Base-by-base conservation (phyloP, 1,139 yeast species). In the Lizanozyma gosingica region DNA sequence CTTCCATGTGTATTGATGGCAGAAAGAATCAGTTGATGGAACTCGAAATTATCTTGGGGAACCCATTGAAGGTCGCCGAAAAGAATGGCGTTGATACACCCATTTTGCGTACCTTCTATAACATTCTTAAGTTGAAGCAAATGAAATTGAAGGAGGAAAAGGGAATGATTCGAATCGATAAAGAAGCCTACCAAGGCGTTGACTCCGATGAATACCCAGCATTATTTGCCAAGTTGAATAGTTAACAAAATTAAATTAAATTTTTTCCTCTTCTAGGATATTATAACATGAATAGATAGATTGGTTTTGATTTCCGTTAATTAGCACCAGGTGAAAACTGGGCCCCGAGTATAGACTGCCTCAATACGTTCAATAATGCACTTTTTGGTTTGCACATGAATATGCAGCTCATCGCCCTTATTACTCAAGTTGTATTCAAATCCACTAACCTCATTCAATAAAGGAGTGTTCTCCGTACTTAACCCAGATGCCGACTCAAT, bases 1-100 rank as follows among this genome's bases (percentile, higher is more conserved):
- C 92, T 1, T 80, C 88, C 15, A 83, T 82, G 88, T 71, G 78
- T 48, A 78, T 83, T 14, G 94, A 83, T 56, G 66, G 73, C 27
- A 71, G 83, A 43, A 81, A 82, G 57, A 78, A 78, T 16, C 83
- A 82, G 51, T 78, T 80, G 43, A 71, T 83, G 53, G 94, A 85
- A 57, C 61, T 80, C 40, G 88, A 83, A 52, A 78, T 76, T 17
- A 79, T 85, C 45, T 62, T 83, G 41, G 90, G 92, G 2, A 83
- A 80, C 53, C 87, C 92, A 0, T 59, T 85, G 46, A 67, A 68
- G 35, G 63, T 78, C 39, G 92, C 88, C 2, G 56, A 64, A 37
- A 65, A 64, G 41, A 71, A 77, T 44, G 67, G 69, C 3, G 75
- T 84, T n/a, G 54, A 60, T 0, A 67, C 82, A 1, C 94, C 94